Base-by-base conservation (phyloP, 768 basidiomycete genomes). In the Baorangia bicolor region DNA sequence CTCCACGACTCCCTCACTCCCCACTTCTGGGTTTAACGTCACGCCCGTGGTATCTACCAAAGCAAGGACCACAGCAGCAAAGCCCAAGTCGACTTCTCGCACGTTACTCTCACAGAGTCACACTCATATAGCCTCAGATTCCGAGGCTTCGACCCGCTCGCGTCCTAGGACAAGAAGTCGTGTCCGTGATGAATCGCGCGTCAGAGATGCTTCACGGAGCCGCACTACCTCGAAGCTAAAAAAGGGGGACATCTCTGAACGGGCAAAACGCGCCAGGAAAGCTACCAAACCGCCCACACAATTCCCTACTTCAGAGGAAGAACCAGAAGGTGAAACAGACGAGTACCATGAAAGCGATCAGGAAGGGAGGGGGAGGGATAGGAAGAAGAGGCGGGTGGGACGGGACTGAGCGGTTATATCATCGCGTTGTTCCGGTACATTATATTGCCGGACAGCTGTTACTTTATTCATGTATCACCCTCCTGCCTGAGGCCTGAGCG, bases 301-400 rank as follows among this genome's bases (percentile, higher is more conserved):
- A 31, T 20, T 39, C n/a, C 23, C 51, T 14, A n/a, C 45, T 21
- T 57, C 65, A 5, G 59, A 58, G 21, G 59, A 48, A 45, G 59
- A 59, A 33, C 41, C 8, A 6, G 59, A 53, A 30, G 49, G 40
- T 8, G 58, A 49, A 6, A 35, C 39, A 6, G 58, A 61, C 2
- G 55, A 52, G 1, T n/a, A 56, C 12, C 49, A 37, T n/a, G 59
- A 51, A 3, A 65, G 58, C 2, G 62, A 62, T 4, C 49, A 30
- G 8, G 61, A 57, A 31, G 51, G 11, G 49, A 51, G 66, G 13
- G 69, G 68, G 13, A 60, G 69, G 11, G 62, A 51, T 5, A 59
- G 65, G 45, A 71, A 71, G 69, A 73, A 50, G 60, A 71, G 70
- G 43, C 67, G 69, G 3, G 51, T 71, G 4, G 59, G 42, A 18